A percentile compares a stretch with the other conserved stretches of the same genome.
phyloP scores from a whole-genome alignment of 1,139 yeast species.

The Blastobotrys ciferrii region DNA sequence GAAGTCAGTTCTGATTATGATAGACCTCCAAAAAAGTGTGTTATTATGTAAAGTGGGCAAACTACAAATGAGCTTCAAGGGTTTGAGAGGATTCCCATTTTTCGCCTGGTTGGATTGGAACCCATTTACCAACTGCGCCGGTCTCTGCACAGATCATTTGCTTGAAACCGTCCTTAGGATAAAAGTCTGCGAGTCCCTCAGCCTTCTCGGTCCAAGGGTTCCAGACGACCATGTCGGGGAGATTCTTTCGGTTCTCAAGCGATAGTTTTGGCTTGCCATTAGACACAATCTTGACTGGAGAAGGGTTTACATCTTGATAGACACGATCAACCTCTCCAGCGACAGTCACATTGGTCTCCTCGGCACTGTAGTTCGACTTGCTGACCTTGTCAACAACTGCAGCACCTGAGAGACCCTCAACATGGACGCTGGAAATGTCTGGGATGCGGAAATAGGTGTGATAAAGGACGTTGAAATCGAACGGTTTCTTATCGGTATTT shows the following conservation, averaged over 20 bases:
- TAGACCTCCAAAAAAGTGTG: no score
- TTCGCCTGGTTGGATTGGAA: slow-evolving; percentile 60
- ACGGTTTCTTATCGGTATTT: slow-evolving; percentile 58
- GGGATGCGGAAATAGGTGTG: slow-evolving; percentile 82
- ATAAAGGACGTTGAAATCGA: slow-evolving; percentile 92
- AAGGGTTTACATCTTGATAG: slow-evolving; percentile 56
- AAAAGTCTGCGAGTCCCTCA: slow-evolving; percentile 78
- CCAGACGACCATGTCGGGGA: slow-evolving; percentile 95
- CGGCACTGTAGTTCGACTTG: slow-evolving; percentile 54
- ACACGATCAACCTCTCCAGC: slow-evolving; percentile 82
- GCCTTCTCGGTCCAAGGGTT: slow-evolving; percentile 92
- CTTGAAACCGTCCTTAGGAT: slow-evolving; percentile 78
- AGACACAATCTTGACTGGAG: slow-evolving; percentile 41
- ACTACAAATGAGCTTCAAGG: slow-evolving; percentile 34
- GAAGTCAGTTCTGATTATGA: no score
- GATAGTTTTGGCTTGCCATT: slow-evolving; percentile 71
- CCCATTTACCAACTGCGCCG: slow-evolving; percentile 75
- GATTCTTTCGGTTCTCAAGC: slow-evolving; percentile 54
- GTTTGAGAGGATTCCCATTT: slow-evolving; percentile 71
- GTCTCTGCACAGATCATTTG: slow-evolving; percentile 94
- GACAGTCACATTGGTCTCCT: slow-evolving; percentile 67
- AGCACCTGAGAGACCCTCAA: slow-evolving; percentile 72
- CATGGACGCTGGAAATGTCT: slow-evolving; percentile 73
- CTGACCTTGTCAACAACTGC: slow-evolving; percentile 72
- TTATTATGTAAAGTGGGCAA: no score